phyloP scores from a whole-genome alignment of 2,329 filamentous ascomycete genomes.

The Fusarium pseudoanthophilum region DNA sequence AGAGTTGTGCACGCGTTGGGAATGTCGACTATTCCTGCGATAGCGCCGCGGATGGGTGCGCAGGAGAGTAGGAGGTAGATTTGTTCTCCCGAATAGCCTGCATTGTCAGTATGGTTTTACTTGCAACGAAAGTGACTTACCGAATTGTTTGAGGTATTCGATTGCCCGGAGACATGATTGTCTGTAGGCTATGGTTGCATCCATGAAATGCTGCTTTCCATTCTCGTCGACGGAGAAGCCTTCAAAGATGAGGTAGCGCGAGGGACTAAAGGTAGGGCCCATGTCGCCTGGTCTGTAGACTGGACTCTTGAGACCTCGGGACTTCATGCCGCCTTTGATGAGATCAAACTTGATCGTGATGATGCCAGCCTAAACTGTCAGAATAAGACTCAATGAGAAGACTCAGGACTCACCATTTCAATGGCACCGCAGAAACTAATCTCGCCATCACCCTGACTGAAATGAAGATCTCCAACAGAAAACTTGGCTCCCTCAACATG shows the following conservation, averaged over 20 bases:
- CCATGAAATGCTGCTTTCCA: slow-evolving; percentile 90
- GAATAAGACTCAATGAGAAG: rapidly evolving
- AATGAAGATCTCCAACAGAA: slow-evolving; percentile 88
- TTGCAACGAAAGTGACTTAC: background rate
- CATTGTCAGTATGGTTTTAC: background rate
- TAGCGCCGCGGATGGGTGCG: slow-evolving; percentile 86
- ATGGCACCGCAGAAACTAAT: slow-evolving; percentile 92
- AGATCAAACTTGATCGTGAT: slow-evolving; percentile 93
- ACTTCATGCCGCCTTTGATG: slow-evolving; percentile 80
- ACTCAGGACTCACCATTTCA: slow-evolving; percentile 71
- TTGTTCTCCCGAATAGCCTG: slow-evolving; percentile 73
- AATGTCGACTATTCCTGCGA: slow-evolving; percentile 90
- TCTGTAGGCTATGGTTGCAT: slow-evolving; percentile 86
- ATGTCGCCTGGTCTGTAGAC: slow-evolving; percentile 83
- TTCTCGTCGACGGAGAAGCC: slow-evolving; percentile 90
- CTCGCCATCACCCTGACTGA: slow-evolving; percentile 89
- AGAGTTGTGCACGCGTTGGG: slow-evolving; percentile 92
- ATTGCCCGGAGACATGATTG: slow-evolving; percentile 75
- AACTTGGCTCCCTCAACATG: slow-evolving; percentile 91
- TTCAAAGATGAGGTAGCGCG: slow-evolving; percentile 55
- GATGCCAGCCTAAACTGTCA: slow-evolving; percentile 67
- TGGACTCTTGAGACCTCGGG: slow-evolving; percentile 82
- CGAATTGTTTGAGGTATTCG: slow-evolving; percentile 52
- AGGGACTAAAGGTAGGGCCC: slow-evolving; percentile 28
- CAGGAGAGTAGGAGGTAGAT: slow-evolving; percentile 87